Evolutionary conservation across 2,329 filamentous ascomycete species (phyloP).

Genomic region (Cordyceps sp.): DNA sequence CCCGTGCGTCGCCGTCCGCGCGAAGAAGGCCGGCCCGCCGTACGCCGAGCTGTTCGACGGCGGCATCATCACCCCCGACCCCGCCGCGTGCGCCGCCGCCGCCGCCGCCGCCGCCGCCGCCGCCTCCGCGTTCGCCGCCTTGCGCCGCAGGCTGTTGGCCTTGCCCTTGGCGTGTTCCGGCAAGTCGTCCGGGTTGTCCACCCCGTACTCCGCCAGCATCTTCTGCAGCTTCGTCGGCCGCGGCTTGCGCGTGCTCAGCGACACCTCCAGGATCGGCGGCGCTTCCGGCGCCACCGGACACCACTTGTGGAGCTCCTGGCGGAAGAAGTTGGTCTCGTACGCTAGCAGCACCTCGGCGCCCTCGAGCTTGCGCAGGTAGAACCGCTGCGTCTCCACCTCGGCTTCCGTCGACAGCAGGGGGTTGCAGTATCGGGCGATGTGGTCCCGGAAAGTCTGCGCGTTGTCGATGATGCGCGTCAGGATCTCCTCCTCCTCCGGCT

Average conservation of each 20-base stretch:
- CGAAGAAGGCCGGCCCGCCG: conserved; percentile 10
- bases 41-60: conserved; percentile 8
- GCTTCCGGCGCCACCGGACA: conserved; percentile 74
- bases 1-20: conserved; percentile 6
- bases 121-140: conserved; percentile 44
- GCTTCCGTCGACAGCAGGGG: conserved; percentile 66
- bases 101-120: conserved; percentile 20
- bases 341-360: conserved; percentile 85
- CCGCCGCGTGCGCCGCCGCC: conserved; percentile 4
- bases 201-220: conserved; percentile 73
- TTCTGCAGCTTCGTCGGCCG: conserved; percentile 95
- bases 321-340: conserved; percentile 94
- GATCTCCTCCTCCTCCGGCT: conserved; percentile 84
- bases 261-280: conserved; percentile 73
- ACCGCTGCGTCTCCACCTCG: conserved; percentile 78
- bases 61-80: conserved; percentile 6
- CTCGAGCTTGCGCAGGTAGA: conserved; percentile 93
- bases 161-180: conserved; percentile 72
- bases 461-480: conserved; percentile 75
- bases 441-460: conserved; percentile 69
- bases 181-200: conserved; percentile 79
- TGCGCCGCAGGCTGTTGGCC: conserved; percentile 55
- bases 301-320: conserved; percentile 90
- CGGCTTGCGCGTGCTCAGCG: conserved; percentile 84
- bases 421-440: conserved; percentile 67